phyloP scores from a whole-genome alignment of 78 protist species.

The slime mould (Dictyostelium discoideum) region dicty_2.7 NC_007088.5:5525001-5525500 shows the following conservation, averaged over 20 bases:
- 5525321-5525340: background rate
- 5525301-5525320: too few relatives aligned
- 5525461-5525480: too few relatives aligned
- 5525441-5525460: too few relatives aligned
- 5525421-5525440: too few relatives aligned
- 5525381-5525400: too few relatives aligned
- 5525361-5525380: too few relatives aligned
- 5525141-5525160: background rate
- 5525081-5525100: conserved; percentile 42
- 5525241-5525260: too few relatives aligned
- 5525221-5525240: background rate
- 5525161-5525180: background rate
- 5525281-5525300: too few relatives aligned
- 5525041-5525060: conserved; percentile 81
- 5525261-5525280: too few relatives aligned
- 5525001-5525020: conserved; percentile 37
- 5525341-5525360: background rate
- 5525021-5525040: conserved; percentile 24
- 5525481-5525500: too few relatives aligned
- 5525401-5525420: too few relatives aligned
- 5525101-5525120: conserved; percentile 8
- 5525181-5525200: too few relatives aligned
- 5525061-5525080: conserved; percentile 28
- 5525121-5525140: background rate
- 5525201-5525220: background rate